These are phyloP conservation scores for Suhomyces guaymorum DNA, from an alignment of 1,139 yeast species.

Conservation along the genomic window DNA sequence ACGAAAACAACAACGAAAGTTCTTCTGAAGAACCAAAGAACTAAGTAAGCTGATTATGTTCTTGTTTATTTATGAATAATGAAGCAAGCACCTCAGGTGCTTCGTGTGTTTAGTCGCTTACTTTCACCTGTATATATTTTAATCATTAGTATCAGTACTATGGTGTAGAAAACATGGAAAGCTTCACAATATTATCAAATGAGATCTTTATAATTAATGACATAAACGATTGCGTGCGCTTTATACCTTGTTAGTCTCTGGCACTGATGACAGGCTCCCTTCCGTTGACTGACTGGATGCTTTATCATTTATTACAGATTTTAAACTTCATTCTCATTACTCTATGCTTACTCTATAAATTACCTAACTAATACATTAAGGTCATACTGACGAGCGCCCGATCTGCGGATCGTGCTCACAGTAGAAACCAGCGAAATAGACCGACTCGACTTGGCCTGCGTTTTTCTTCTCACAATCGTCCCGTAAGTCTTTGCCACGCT, in stretches of 20 bases:
- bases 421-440: slow-evolving; percentile 16
- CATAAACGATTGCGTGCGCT: no score
- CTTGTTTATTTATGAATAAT: slow-evolving; percentile 17
- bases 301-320: no score
- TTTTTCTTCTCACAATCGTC: slow-evolving; percentile 14
- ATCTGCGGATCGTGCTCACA: slow-evolving; percentile 22
- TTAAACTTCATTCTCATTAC: no score
- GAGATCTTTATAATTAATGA: no score
- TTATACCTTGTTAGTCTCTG: no score
- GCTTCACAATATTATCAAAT: no score
- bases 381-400: slow-evolving; percentile 20
- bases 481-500: slow-evolving; percentile 25
- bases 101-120: slow-evolving; percentile 14
- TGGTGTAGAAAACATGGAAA: no score
- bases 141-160: no score
- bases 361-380: slow-evolving; percentile 5
- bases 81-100: slow-evolving; percentile 11
- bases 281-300: no score
- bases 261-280: no score
- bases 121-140: slow-evolving; percentile 20
- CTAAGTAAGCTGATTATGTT: slow-evolving; percentile 23
- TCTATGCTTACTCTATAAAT: no score
- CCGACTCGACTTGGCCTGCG: slow-evolving; percentile 10
- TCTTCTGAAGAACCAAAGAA: slow-evolving; percentile 46
- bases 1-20: slow-evolving; percentile 32